phyloP scores from a whole-genome alignment of 768 basidiomycete species.

The Suillus americanus region DNA sequence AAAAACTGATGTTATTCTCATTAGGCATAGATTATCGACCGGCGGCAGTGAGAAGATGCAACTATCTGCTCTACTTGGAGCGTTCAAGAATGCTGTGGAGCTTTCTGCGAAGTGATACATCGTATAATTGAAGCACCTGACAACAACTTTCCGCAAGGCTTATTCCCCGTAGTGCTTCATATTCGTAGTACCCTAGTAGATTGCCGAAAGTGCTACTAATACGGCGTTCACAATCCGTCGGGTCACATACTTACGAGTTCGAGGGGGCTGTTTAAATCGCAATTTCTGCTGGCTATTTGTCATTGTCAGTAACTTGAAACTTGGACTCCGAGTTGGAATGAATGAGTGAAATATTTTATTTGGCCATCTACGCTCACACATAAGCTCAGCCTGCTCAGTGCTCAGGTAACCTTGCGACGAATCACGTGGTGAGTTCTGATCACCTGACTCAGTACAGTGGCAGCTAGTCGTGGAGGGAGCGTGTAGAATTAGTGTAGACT shows the following conservation, averaged over 20 bases:
- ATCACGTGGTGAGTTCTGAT: not conserved
- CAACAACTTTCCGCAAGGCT: not conserved
- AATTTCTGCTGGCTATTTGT: not conserved
- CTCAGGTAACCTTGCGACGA: too few relatives aligned
- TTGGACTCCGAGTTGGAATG: too few relatives aligned
- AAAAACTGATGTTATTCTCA: slow-evolving; percentile 3
- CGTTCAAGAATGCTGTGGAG: slow-evolving; percentile 92
- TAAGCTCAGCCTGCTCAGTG: too few relatives aligned
- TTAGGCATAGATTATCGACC: slow-evolving; percentile 85
- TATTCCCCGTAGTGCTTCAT: not conserved
- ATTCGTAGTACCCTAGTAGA: not conserved
- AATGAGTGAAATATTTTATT: too few relatives aligned
- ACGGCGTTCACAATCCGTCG: not conserved
- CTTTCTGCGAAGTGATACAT: slow-evolving; percentile 47
- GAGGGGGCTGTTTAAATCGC: not conserved
- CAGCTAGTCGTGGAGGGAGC: not conserved
- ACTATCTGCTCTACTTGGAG: slow-evolving; percentile 84
- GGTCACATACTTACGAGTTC: not conserved
- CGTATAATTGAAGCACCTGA: not conserved
- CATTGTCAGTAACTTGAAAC: too few relatives aligned
- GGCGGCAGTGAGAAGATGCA: slow-evolving; percentile 96
- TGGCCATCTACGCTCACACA: too few relatives aligned
- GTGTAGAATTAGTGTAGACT: not conserved
- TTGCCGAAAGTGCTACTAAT: not conserved
- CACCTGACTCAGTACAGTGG: not conserved